Percentiles rank a stretch among this genome's conserved stretches.
Conservation (phyloP, 2,329 filamentous ascomycete species). For the Botryosphaeria dothidea region DNA sequence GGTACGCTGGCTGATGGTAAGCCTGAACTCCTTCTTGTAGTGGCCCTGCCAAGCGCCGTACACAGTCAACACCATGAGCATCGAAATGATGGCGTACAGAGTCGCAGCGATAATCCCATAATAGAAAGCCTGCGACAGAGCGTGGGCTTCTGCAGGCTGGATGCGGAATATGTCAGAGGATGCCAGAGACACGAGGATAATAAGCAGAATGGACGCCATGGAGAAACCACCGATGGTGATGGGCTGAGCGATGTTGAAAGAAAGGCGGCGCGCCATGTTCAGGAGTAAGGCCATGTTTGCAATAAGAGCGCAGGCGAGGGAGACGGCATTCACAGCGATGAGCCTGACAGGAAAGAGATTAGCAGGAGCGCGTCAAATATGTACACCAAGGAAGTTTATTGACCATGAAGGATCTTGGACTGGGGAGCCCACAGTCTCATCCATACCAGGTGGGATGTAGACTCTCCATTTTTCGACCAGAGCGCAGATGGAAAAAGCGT, state of each 20-base stretch:
- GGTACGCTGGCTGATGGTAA: slow-evolving; percentile 59
- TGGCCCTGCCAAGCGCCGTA: slow-evolving; percentile 56
- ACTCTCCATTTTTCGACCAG: slow-evolving; percentile 59
- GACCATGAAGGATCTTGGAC: slow-evolving; percentile 57
- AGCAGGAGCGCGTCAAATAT: not conserved
- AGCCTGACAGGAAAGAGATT: slow-evolving; percentile 40
- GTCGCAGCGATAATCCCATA: slow-evolving; percentile 60
- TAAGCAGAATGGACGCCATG: slow-evolving; percentile 54
- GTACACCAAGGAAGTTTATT: not conserved
- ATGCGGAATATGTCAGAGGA: slow-evolving; percentile 47
- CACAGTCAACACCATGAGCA: slow-evolving; percentile 57
- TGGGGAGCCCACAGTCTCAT: slow-evolving; percentile 46
- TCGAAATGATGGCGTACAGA: slow-evolving; percentile 58
- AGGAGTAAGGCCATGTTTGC: slow-evolving; percentile 58
- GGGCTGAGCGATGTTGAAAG: slow-evolving; percentile 58
- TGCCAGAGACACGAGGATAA: slow-evolving; percentile 52
- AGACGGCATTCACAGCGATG: slow-evolving; percentile 57
- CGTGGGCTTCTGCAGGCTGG: slow-evolving; percentile 43
- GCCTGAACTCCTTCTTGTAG: slow-evolving; percentile 57
- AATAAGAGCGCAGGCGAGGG: slow-evolving; percentile 54
- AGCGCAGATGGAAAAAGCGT: slow-evolving; percentile 57
- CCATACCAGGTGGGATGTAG: slow-evolving; percentile 48
- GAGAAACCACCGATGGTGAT: slow-evolving; percentile 64
- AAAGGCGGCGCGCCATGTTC: slow-evolving; percentile 59
- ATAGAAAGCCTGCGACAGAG: slow-evolving; percentile 59